Base-by-base conservation (phyloP, 306 rosid genomes). In the Quercus mongolica region DNA sequence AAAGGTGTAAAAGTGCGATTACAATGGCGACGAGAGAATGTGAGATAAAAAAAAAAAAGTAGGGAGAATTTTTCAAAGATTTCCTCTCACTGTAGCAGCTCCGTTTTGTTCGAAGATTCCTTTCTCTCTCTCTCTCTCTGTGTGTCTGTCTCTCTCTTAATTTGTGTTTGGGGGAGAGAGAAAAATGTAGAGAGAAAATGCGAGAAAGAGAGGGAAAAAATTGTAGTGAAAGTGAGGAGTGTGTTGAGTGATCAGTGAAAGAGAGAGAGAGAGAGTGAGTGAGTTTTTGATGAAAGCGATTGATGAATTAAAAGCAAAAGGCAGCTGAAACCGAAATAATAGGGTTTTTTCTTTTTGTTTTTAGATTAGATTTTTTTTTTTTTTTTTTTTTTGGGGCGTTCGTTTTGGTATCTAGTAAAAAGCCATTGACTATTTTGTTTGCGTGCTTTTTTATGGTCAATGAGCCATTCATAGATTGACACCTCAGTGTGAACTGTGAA, bases 131-230 rank as follows among this genome's bases (percentile, higher is more conserved):
- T 46, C 26, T 21, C 52, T 46, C 54, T 49, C 15, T 12, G 0
- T 49, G 0, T 10, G 0, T 10, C 11, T 44, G 3, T 8, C 31
- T 23, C 13, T 59, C 13, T 23, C 44, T 79, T 38, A 10, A 6
- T 13, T 23, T 59, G 67, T 21, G 67, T 21, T 4, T 23, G 5
- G 41, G 79, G 54, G 59, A 82, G 87, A 70, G 84, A 64, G 71
- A 33, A 51, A 87, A 82, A 77, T 85, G n/a, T 69, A 75, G 81
- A 26, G 55, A 78, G 85, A 79, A 82, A 94, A 87, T 87, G 90
- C 90, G 82, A 82, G 85, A 79, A 79, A 81, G 57, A 79, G 70
- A 67, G 76, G 41, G 80, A 41, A 30, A 30, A 41, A 41, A 7
- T 41, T 8, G 46, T 41, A 41, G 46, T 8, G 46, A 41, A 41